Base-by-base conservation (phyloP, 2,329 filamentous ascomycete species). In the Aspergillus vadensis region DNA sequence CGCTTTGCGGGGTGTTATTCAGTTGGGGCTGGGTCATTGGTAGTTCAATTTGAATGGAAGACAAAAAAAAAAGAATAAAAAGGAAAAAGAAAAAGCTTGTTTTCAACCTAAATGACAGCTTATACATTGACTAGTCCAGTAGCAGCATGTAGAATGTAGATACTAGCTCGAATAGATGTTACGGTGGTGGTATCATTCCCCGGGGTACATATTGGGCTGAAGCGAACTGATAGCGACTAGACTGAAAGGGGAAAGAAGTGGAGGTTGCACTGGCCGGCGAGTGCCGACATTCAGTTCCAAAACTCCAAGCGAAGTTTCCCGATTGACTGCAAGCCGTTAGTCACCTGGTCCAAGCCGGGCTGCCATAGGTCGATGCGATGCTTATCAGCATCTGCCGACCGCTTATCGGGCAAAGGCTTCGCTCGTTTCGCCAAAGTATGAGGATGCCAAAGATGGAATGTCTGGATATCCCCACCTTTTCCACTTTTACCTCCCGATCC, bases 271-370 rank as follows among this genome's bases (percentile, higher is more conserved):
- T 19, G 39, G 23, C 39, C 53, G 53, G 53, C 43, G 53, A 55
- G 39, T 55, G 53, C 53, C 53, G 53, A 55, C 47, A 39, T 36
- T 36, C 12, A 14, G 32, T 36, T 14, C 32, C 32, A 36, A 36
- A 23, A 8, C 25, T 23, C 32, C 52, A 38, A 27, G 44, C 44
- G 41, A 44, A 36, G 10, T 36, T 36, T 17, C 44, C 44, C 44
- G 44, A 27, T 55, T 55, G 53, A 55, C 53, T 55, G 52, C 36
- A 47, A 55, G 43, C 25, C 53, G 53, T 55, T 55, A 55, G 53
- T 55, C 53, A 55, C 53, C 43, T 27, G 23, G 25, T 4, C 39
- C 39, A 21, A 25, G 53, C 32, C 38, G 39, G 23, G 38, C 53
- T 55, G 53, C 53, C 32, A 55, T 55, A 55, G 53, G 53, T 25